Evolutionary conservation across 2,329 filamentous ascomycete genomes (phyloP).

Genomic region (Nakataea oryzae): DNA sequence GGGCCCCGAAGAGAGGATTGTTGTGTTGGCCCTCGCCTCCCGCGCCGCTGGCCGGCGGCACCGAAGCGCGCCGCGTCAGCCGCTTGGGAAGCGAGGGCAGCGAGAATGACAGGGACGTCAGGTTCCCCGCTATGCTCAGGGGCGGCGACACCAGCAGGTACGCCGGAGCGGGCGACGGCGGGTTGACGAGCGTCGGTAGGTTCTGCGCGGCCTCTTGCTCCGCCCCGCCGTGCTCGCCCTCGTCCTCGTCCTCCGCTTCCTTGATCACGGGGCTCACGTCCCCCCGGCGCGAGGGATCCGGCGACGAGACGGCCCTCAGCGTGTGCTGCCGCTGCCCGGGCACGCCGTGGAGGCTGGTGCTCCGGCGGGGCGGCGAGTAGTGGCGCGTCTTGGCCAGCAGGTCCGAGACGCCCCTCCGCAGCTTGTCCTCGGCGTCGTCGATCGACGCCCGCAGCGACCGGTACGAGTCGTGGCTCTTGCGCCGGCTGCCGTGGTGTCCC

Average conservation of each 20-base stretch:
- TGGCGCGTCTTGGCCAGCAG: conserved; percentile 26
- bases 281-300: not conserved
- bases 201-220: conserved; percentile 1
- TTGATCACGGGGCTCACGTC: conserved; percentile 4
- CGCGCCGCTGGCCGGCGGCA: not conserved
- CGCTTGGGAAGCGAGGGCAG: conserved; percentile 12
- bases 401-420: conserved; percentile 36
- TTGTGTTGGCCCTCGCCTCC: not conserved
- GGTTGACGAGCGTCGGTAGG: conserved; percentile 19
- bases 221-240: conserved; percentile 11
- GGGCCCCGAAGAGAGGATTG: not conserved
- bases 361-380: not conserved
- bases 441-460: conserved; percentile 10
- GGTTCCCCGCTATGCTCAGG: conserved; percentile 44
- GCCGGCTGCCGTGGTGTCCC: conserved; percentile 8
- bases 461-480: conserved; percentile 27
- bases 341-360: not conserved
- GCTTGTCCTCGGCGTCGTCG: conserved; percentile 32
- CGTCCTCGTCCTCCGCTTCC: conserved; percentile 12
- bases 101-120: conserved; percentile 51
- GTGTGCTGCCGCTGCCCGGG: not conserved
- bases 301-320: not conserved
- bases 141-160: conserved; percentile 63
- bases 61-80: conserved; percentile 11
- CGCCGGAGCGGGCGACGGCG: conserved; percentile 28